phyloP scores from a whole-genome alignment of 1,284 basidiomycete genomes.

The Trametes polyzona region DNA sequence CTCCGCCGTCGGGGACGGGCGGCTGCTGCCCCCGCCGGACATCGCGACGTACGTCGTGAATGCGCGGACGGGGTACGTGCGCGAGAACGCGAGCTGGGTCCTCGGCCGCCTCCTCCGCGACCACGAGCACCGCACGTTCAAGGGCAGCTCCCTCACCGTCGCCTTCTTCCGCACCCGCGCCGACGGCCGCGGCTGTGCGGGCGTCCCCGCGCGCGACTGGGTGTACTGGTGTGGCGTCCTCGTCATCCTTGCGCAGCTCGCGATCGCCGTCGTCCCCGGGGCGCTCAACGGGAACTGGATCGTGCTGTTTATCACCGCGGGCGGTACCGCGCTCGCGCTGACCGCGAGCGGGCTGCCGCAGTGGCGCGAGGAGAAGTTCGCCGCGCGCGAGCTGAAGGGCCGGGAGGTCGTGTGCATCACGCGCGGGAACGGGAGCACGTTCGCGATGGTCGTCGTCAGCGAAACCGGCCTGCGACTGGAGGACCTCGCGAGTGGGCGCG shows the following conservation, averaged over 20 bases:
- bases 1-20: conserved; percentile 33
- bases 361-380: conserved; percentile 38
- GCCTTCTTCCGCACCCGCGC: conserved; percentile 26
- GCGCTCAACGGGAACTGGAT: conserved; percentile 32
- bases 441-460: conserved; percentile 38
- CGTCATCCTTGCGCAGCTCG: conserved; percentile 34
- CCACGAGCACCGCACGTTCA: conserved; percentile 22
- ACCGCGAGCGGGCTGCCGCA: conserved; percentile 33
- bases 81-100: conserved; percentile 37
- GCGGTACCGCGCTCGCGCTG: conserved; percentile 33
- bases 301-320: conserved; percentile 34
- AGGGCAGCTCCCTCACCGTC: conserved; percentile 27
- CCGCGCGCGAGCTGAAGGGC: conserved; percentile 24
- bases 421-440: conserved; percentile 35
- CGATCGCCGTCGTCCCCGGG: conserved; percentile 34
- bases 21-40: conserved; percentile 38
- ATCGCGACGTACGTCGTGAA: conserved; percentile 33
- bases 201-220: conserved; percentile 35
- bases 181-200: conserved; percentile 10
- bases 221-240: conserved; percentile 32
- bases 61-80: conserved; percentile 31
- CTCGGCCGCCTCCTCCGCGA: conserved; percentile 38
- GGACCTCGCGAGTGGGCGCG: conserved; percentile 34
- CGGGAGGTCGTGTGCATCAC: conserved; percentile 35
- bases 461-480: conserved; percentile 34